phyloP scores from a whole-genome alignment of 176 grass and related monocot species.

The Rhynchospora tenuis region DNA sequence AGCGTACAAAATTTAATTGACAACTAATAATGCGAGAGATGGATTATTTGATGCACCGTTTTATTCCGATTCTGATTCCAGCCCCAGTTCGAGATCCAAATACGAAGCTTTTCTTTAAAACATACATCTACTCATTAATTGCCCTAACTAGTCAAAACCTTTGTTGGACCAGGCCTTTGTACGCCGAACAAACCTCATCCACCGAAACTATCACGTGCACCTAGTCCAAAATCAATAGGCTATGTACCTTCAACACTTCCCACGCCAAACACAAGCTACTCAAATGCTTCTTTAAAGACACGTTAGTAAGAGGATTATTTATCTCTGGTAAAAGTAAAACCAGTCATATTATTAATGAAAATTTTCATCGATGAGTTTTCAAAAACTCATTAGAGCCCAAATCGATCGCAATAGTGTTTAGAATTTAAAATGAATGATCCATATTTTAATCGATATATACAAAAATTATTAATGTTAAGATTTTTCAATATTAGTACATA shows the following conservation, averaged over 20 bases:
- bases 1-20: not conserved
- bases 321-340: too few relatives aligned
- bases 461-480: too few relatives aligned
- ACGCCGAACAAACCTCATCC: not conserved
- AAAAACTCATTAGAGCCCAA: too few relatives aligned
- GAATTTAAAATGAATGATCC: too few relatives aligned
- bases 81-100: not conserved
- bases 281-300: not conserved
- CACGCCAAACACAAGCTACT: not conserved
- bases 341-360: too few relatives aligned
- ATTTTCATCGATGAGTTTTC: too few relatives aligned
- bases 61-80: constrained; percentile 6
- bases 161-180: not conserved
- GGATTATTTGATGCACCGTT: not conserved
- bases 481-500: too few relatives aligned
- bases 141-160: not conserved
- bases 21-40: not conserved
- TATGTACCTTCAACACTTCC: not conserved
- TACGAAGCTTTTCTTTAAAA: not conserved
- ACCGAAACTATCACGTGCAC: not conserved
- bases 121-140: constrained; percentile 16
- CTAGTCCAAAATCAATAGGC: not conserved
- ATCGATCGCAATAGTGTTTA: too few relatives aligned
- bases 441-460: too few relatives aligned
- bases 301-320: not conserved